Percentiles rank a stretch among this genome's conserved stretches.
These are phyloP conservation scores for Juglanconis juglandina DNA, from an alignment of 2,329 filamentous ascomycete species.

Conservation along the genomic window DNA sequence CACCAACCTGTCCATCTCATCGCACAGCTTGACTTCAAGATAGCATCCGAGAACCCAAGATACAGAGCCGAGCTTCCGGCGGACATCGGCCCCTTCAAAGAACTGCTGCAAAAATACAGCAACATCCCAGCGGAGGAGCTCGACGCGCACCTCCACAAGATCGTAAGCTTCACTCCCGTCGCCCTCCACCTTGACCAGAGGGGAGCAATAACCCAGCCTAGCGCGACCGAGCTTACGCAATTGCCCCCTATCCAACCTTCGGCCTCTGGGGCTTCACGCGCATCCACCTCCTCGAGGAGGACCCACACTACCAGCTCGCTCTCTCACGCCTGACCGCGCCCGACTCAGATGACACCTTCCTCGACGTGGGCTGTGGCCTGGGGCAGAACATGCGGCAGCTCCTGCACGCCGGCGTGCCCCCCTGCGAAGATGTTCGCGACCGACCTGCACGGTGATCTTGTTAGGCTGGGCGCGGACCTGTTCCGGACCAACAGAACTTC, in stretches of 20 bases:
- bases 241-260: slow-evolving; percentile 36
- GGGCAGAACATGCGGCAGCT: slow-evolving; percentile 43
- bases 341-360: slow-evolving; percentile 24
- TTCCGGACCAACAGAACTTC: slow-evolving; percentile 28
- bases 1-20: too few species aligned
- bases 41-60: background rate
- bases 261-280: slow-evolving; percentile 37
- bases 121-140: background rate
- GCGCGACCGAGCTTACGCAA: slow-evolving; percentile 33
- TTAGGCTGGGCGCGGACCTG: slow-evolving; percentile 31
- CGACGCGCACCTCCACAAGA: background rate
- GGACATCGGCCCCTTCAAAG: slow-evolving; percentile 1
- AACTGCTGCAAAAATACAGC: background rate
- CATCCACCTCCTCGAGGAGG: slow-evolving; percentile 29
- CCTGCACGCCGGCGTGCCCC: slow-evolving; percentile 35
- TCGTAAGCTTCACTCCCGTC: background rate
- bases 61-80: background rate
- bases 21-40: background rate
- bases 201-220: slow-evolving; percentile 15
- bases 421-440: slow-evolving; percentile 33
- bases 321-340: slow-evolving; percentile 24
- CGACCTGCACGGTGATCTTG: slow-evolving; percentile 33
- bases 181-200: background rate
- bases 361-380: slow-evolving; percentile 43
- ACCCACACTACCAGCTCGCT: slow-evolving; percentile 27